These are phyloP conservation scores for Galerina sulciceps DNA, from an alignment of 768 basidiomycete species.

Conservation along the genomic window DNA sequence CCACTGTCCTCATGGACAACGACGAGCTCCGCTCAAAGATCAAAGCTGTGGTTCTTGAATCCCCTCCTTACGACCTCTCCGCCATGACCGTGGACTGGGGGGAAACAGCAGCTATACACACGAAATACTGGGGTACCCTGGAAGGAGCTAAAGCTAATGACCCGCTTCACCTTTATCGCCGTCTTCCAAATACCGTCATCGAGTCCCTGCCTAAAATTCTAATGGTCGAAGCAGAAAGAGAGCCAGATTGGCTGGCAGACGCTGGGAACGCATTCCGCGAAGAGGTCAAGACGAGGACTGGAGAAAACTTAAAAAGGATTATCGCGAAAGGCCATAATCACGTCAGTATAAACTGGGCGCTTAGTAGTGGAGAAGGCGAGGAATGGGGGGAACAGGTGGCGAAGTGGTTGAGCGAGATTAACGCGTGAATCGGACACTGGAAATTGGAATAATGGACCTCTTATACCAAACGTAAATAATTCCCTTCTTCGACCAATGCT, in stretches of 20 bases:
- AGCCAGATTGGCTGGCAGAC: conserved; percentile 49
- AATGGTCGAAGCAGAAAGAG: conserved; percentile 54
- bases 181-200: conserved; percentile 37
- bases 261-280: conserved; percentile 41
- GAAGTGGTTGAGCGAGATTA: conserved; percentile 35
- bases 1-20: conserved; percentile 33
- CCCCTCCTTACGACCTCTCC: conserved; percentile 47
- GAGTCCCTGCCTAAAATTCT: conserved; percentile 49
- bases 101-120: conserved; percentile 31
- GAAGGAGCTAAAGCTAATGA: conserved; percentile 39
- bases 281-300: conserved; percentile 40
- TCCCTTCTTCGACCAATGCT: too few relatives aligned
- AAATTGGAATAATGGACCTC: background rate
- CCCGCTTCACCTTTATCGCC: conserved; percentile 44
- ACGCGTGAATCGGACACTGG: background rate
- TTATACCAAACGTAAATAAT: background rate
- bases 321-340: conserved; percentile 64
- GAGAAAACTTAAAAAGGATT: conserved; percentile 34
- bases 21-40: conserved; percentile 38
- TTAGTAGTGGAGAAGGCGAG: conserved; percentile 62
- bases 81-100: conserved; percentile 22
- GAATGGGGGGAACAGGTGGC: conserved; percentile 59
- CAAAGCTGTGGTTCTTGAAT: conserved; percentile 48
- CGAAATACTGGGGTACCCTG: conserved; percentile 42
- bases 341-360: conserved; percentile 54